Percentiles rank a stretch among this genome's conserved stretches.
Evolutionary conservation across 345 rosid genomes (phyloP).

Genomic region (Microthlaspi erraticum): DNA sequence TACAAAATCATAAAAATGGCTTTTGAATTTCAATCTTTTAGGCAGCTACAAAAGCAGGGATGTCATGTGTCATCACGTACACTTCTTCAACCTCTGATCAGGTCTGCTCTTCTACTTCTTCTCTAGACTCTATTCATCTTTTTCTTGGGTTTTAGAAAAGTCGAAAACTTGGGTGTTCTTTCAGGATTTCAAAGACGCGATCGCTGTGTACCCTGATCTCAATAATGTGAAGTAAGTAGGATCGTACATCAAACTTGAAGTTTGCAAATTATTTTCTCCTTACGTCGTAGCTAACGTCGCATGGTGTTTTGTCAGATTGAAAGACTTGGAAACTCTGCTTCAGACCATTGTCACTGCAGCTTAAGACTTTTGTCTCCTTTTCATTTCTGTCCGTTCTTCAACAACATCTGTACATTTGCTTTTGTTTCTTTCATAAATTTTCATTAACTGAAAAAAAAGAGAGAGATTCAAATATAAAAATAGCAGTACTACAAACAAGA

Average conservation of each 20-base stretch:
- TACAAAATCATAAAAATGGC: not conserved
- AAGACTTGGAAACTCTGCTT: slow-evolving; percentile 42
- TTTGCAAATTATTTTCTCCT: not conserved
- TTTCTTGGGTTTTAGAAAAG: slow-evolving; percentile 6
- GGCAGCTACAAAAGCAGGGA: slow-evolving; percentile 92
- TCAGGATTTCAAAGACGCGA: slow-evolving; percentile 85
- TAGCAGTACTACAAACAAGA: slow-evolving; percentile 34
- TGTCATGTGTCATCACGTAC: slow-evolving; percentile 84
- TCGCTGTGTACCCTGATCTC: slow-evolving; percentile 81
- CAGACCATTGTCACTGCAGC: slow-evolving; percentile 34
- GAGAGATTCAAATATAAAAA: slow-evolving; percentile 18
- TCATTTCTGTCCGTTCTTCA: not conserved
- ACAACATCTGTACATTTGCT: slow-evolving; percentile 19
- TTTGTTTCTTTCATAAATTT: not conserved
- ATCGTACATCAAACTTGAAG: slow-evolving; percentile 4
- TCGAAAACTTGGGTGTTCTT: slow-evolving; percentile 6
- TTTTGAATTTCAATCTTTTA: slow-evolving; percentile 39
- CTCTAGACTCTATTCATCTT: not conserved
- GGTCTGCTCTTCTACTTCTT: slow-evolving; percentile 48
- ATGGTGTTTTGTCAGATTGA: slow-evolving; percentile 26
- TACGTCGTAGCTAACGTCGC: not conserved
- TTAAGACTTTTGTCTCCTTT: slow-evolving; percentile 20
- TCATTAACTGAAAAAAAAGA: not conserved
- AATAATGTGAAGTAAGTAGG: slow-evolving; percentile 63
- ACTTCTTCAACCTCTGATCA: slow-evolving; percentile 92